Conservation (phyloP, 2,329 filamentous ascomycete genomes). For the Diaporthe caulivora region DNA sequence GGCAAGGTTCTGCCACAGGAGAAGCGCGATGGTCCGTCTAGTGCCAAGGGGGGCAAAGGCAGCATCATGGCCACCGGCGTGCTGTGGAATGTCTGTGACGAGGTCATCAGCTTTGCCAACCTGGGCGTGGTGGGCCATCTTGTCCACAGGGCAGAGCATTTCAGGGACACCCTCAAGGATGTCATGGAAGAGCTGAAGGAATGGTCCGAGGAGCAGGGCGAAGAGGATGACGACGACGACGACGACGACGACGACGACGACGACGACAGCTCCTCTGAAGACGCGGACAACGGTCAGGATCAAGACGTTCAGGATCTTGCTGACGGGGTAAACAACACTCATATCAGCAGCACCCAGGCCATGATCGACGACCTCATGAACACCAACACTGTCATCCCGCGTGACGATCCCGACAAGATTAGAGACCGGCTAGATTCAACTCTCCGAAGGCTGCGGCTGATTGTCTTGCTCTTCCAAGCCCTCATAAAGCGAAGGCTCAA, state of each 20-base stretch:
- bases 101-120: constrained; percentile 71
- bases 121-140: constrained; percentile 79
- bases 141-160: constrained; percentile 78
- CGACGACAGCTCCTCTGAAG: constrained; percentile 62
- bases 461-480: constrained; percentile 77
- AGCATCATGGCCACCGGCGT: constrained; percentile 78
- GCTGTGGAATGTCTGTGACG: constrained; percentile 87
- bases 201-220: constrained; percentile 81
- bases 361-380: constrained; percentile 78
- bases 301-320: constrained; percentile 57
- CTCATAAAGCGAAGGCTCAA: constrained; percentile 78
- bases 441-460: constrained; percentile 74
- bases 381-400: constrained; percentile 71
- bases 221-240: constrained; percentile 68
- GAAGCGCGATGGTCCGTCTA: constrained; percentile 58
- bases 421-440: constrained; percentile 74
- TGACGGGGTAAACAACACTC: constrained; percentile 46
- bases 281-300: constrained; percentile 53
- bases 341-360: constrained; percentile 61
- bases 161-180: constrained; percentile 81
- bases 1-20: constrained; percentile 64
- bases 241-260: constrained; percentile 64
- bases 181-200: constrained; percentile 88
- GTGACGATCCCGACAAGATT: constrained; percentile 72
- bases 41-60: constrained; percentile 56